Base-by-base conservation (phyloP, 306 rosid genomes). In the Rosa chinensis region DNA sequence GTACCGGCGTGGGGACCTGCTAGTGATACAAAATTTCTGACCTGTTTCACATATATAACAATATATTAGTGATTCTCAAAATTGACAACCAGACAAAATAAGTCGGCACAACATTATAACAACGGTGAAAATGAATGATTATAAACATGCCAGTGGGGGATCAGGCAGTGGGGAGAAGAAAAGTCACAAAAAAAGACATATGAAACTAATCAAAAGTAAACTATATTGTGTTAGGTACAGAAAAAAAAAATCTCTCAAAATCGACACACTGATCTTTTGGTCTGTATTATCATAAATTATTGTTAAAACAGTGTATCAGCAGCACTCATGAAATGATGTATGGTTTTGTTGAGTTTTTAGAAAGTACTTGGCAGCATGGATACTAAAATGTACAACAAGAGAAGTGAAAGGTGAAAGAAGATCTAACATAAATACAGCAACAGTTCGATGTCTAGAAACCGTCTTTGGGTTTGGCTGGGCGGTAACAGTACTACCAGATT, bases 1-100 rank as follows among this genome's bases (percentile, higher is more conserved):
- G 84, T 89, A 72, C 97, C 97, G 72, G 96, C 97, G 78, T 90
- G 92, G 9, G 87, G 89, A 78, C 97, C 97, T 43, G 87, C 97
- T 40, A 93, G 73, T 0, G 97, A 93, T 71, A 93, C 76, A 71
- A 90, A 88, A 82, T 90, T 92, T 77, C 83, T 86, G 72, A 90
- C 97, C 96, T 92, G 91, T 70, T 81, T 67, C 61, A 84, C 43
- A 69, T 61, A 49, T 59, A 40, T 39, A 58, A 48, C 58, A 52
- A 70, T 40, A 39, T 9, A 47, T 40, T 67, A 21, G 52, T 21
- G 13, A 16, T n/a, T 59, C 11, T 43, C 16, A 64, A 52, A 21
- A 48, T 45, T 10, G 49, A 69, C 67, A 2, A 61, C 39, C 37
- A 8, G 37, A 70, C n/a, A 77, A 62, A 62, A 13, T 73, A 73